Base-by-base conservation (phyloP, 1,139 yeast genomes). In the Suhomyces yuchorum region DNA sequence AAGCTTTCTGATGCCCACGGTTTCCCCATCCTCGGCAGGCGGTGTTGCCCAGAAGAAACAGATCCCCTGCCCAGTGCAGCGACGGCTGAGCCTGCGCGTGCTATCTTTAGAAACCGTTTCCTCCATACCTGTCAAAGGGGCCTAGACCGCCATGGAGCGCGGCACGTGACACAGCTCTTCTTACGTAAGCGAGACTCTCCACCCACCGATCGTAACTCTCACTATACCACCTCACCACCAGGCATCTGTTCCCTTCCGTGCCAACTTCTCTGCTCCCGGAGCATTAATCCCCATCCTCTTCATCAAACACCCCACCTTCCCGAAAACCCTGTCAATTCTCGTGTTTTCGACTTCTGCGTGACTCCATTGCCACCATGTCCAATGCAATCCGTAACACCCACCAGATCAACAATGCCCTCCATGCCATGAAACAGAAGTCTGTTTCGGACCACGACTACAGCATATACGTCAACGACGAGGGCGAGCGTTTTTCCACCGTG, bases 371-470 rank as follows among this genome's bases (percentile, higher is more conserved):
- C 32, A 34, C 41, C 28, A 55, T 55, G 57, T 52, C 58, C 8
- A 46, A 45, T 38, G 51, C 61, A 26, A 44, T 51, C 30, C 56
- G 75, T 49, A 81, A 82, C 58, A 73, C 85, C 4, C 71, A 72
- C 45, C 86, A 85, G 64, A 80, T 85, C 52, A 85, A 84, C 60
- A 89, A 89, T 59, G 96, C 96, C 12, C 71, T 90, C 51, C 75
- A 82, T 50, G 95, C 92, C 33, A 78, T 90, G 58, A 80, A 82
- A 56, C 75, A 77, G 51, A 82, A 83, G 60, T 64, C 69, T 35
- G 55, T 52, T 2, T 56, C 57, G 2, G 53, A 50, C 6, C 62
- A 62, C 30, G 91, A 85, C 59, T 75, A 77, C 49, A 75, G 85
- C 1, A 60, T 78, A 5, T 84, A 85, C 60, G 71, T 78, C 11